Percentiles rank a stretch among this genome's conserved stretches.
Conservation (phyloP, 129 eudicot species). For the Pittosporum tobira region DNA sequence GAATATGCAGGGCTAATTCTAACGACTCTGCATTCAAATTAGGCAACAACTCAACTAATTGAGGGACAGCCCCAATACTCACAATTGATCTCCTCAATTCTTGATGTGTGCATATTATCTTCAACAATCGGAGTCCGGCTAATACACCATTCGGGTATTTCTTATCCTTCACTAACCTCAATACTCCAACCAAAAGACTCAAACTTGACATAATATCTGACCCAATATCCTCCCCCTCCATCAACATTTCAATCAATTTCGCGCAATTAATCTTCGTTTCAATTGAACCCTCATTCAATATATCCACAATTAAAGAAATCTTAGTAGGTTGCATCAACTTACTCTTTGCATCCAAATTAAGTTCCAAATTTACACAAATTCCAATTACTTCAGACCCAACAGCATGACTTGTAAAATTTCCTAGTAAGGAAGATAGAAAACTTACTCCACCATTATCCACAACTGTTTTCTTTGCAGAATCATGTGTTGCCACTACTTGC, state of each 20-base stretch:
- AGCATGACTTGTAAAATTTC: conserved; percentile 55
- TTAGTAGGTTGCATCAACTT: conserved; percentile 58
- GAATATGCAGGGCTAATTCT: conserved; percentile 42
- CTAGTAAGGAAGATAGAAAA: conserved; percentile 41
- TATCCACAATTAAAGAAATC: conserved; percentile 61
- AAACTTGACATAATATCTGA: conserved; percentile 45
- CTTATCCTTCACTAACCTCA: conserved; percentile 51
- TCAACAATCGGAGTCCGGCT: conserved; percentile 42
- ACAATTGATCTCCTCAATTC: conserved; percentile 30
- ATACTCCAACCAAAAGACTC: conserved; percentile 50
- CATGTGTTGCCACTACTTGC: conserved; percentile 27
- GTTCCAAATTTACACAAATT: conserved; percentile 44
- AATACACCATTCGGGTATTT: conserved; percentile 35
- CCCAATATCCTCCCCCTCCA: conserved; percentile 38
- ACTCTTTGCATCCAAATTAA: conserved; percentile 29
- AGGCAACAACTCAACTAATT: conserved; percentile 49
- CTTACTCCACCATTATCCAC: conserved; percentile 49
- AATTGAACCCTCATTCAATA: conserved; percentile 66
- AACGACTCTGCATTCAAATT: conserved; percentile 33
- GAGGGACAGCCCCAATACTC: conserved; percentile 53
- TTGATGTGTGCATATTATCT: conserved; percentile 32
- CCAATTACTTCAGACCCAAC: conserved; percentile 56
- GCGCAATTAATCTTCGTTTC: conserved; percentile 64
- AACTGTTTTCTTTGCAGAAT: conserved; percentile 45
- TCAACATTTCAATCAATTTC: conserved; percentile 34